Conservation (phyloP, 2,329 filamentous ascomycete species). For the Pseudovirgaria hyperparasitica region DNA sequence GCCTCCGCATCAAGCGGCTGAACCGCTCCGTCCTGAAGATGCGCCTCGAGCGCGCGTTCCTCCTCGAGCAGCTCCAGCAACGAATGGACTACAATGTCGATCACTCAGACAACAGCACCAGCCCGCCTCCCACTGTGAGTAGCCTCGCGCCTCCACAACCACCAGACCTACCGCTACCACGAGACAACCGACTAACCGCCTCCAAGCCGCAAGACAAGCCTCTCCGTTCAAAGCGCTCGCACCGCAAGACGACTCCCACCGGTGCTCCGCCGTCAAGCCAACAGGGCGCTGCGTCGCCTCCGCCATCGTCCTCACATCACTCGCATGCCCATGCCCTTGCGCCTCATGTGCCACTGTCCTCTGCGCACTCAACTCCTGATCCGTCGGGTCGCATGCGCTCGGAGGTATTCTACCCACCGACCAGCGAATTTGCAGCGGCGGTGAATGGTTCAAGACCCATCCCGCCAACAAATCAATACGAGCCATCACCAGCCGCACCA, state of each 20-base stretch:
- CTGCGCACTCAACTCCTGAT: slow-evolving; percentile 26
- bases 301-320: slow-evolving; percentile 10
- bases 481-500: slow-evolving; percentile 14
- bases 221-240: slow-evolving; percentile 59
- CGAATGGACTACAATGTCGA: slow-evolving; percentile 35
- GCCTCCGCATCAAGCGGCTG: slow-evolving; percentile 65
- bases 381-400: slow-evolving; percentile 17
- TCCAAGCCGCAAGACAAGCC: slow-evolving; percentile 65
- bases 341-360: slow-evolving; percentile 18
- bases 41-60: slow-evolving; percentile 65
- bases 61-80: slow-evolving; percentile 35
- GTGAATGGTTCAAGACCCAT: slow-evolving; percentile 15
- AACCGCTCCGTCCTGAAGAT: slow-evolving; percentile 83
- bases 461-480: slow-evolving; percentile 6
- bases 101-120: slow-evolving; percentile 65
- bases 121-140: slow-evolving; percentile 65
- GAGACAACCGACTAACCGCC: slow-evolving; percentile 1
- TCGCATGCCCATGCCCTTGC: slow-evolving; percentile 8
- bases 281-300: slow-evolving; percentile 7
- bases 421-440: slow-evolving; percentile 11
- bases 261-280: slow-evolving; percentile 5
- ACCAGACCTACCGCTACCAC: slow-evolving; percentile 2
- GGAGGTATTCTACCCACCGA: slow-evolving; percentile 18
- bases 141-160: too few relatives aligned
- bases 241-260: slow-evolving; percentile 34